Evolutionary conservation across 805 yeast species (phyloP), one percentile per base, ranked within the genome.

Genomic region (Cyberlindnera amylophila): DNA sequence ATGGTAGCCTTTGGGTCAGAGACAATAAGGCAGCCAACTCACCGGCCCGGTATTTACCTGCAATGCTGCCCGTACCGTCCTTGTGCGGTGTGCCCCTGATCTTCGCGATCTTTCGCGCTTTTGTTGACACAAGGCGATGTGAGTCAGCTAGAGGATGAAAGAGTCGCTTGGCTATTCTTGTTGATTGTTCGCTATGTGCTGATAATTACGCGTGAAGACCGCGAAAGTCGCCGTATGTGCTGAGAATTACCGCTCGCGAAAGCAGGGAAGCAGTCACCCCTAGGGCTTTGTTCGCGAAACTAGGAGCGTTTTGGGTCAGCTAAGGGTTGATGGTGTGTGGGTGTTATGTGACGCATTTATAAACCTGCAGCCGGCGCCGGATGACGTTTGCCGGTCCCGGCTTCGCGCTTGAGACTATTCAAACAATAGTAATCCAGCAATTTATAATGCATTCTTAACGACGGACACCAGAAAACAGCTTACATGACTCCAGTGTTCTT

Each of bases 401-500:
- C n/a, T n/a, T n/a, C n/a, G n/a, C n/a, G n/a, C n/a, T n/a, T n/a
- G n/a, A n/a, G 27, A 6, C 23, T 30, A 32, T 16, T 26, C 7
- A 27, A 26, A 13, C 12, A 28, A 9, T 8, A 6, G 14, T 10
- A n/a, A n/a, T 30, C 18, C 6, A 10, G 6, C 18, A 15, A 12
- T 6, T n/a, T 6, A n/a, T 15, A 18, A 11, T 8, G 13, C 34
- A 32, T 16, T 10, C 6, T 32, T 17, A 32, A 32, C 11, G 18
- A 6, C 5, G 21, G 11, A 11, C 24, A 11, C 38, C 32, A 0
- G 36, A 35, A 32, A 44, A 54, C 31, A 49, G 41, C 13, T 55
- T 50, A 18, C 59, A 56, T 3, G 71, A 68, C 24, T 54, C 59
- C 34, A 52, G 14, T 0, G 82, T 77, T 47, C 69, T 58, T 28